Conservation (phyloP, 495 filamentous ascomycete genomes). For the Neurospora sp. region DNA sequence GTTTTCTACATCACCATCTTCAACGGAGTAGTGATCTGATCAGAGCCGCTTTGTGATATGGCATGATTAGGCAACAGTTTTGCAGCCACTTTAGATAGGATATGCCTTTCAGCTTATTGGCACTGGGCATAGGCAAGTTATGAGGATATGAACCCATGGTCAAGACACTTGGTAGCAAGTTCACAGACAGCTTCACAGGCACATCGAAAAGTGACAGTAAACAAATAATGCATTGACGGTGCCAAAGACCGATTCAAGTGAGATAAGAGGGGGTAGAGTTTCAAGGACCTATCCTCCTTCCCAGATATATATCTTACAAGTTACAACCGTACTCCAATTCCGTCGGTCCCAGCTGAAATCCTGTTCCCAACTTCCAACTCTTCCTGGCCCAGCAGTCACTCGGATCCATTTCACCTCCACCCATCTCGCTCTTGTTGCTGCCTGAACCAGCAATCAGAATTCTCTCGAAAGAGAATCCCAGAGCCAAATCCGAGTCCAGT, state of each 20-base stretch:
- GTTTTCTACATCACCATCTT: neutral
- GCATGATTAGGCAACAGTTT: too few relatives aligned
- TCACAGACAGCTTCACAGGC: neutral
- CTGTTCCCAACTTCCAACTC: neutral
- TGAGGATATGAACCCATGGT: too few relatives aligned
- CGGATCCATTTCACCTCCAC: neutral
- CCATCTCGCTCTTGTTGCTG: neutral
- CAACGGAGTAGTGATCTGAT: neutral
- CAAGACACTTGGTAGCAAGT: too few relatives aligned
- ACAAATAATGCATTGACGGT: neutral
- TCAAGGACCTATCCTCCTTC: neutral
- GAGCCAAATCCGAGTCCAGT: neutral
- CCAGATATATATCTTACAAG: neutral
- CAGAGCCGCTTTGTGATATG: neutral
- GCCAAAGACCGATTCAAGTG: neutral
- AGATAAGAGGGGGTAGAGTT: neutral
- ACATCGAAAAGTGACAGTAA: neutral
- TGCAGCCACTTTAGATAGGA: too few relatives aligned
- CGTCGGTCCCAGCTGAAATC: neutral
- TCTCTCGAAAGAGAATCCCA: neutral
- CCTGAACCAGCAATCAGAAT: neutral
- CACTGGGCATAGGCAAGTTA: too few relatives aligned
- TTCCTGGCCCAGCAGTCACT: neutral
- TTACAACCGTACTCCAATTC: neutral
- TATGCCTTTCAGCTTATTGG: too few relatives aligned